These are phyloP conservation scores for Nakaseomyces sp. DNA, from an alignment of 1,139 yeast genomes.

Conservation along the genomic window DNA sequence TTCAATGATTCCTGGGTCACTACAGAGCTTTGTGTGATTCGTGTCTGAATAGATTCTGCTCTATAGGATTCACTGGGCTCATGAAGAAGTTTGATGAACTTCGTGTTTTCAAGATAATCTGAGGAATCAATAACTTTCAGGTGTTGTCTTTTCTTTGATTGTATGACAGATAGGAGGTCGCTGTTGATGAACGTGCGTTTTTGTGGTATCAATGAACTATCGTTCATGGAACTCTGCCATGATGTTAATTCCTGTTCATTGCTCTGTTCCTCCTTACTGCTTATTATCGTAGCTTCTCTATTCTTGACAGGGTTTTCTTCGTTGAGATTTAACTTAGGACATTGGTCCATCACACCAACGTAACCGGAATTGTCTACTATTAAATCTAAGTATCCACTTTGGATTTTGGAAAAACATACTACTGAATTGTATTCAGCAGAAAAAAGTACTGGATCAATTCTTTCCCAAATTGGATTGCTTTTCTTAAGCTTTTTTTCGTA, in stretches of 20 bases:
- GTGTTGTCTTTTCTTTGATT: constrained; percentile 7
- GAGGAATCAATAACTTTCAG: not conserved
- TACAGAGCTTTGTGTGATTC: not conserved
- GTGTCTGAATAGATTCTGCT: not conserved
- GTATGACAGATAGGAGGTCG: constrained; percentile 15
- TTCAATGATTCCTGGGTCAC: not conserved
- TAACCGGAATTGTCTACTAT: not conserved
- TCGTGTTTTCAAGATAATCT: not conserved
- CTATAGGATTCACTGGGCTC: not conserved
- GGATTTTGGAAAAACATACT: not conserved
- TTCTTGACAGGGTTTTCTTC: not conserved
- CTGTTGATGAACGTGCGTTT: constrained; percentile 21
- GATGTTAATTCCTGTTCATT: not conserved
- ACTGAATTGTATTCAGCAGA: too few relatives aligned
- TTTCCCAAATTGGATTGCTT: not conserved
- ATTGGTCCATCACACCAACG: not conserved
- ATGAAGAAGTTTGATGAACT: not conserved
- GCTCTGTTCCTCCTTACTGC: not conserved
- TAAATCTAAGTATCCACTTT: not conserved
- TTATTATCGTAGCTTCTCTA: not conserved
- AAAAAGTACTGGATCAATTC: not conserved
- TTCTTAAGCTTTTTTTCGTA: not conserved
- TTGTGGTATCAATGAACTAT: constrained; percentile 16
- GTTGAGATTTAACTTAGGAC: not conserved
- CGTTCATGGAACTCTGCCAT: not conserved